Evolutionary conservation across 805 yeast genomes (phyloP).

Genomic region (Hermanozyma aechmeae): DNA sequence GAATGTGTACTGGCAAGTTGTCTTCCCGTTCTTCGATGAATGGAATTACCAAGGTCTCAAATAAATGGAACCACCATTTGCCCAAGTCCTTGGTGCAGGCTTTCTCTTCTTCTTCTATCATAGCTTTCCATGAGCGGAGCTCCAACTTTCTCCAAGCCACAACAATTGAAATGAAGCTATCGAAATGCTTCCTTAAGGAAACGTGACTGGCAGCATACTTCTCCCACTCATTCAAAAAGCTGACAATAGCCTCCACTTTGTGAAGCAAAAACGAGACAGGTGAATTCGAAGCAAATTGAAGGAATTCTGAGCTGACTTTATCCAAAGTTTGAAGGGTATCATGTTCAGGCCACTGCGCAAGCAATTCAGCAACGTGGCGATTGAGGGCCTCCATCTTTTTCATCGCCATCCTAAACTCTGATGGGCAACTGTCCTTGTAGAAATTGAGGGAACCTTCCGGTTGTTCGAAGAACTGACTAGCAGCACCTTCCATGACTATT

Average conservation of each 20-base stretch:
- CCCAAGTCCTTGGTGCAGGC: conserved; percentile 43
- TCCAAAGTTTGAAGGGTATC: conserved; percentile 68
- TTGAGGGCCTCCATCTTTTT: conserved; percentile 25
- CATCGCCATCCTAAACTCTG: conserved; percentile 56
- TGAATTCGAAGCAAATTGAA: conserved; percentile 49
- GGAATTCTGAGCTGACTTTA: conserved; percentile 56
- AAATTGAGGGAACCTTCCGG: conserved; percentile 30
- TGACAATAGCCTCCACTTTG: conserved; percentile 80
- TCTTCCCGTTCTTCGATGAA: conserved; percentile 15
- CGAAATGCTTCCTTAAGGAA: conserved; percentile 47
- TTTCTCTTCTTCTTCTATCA: conserved; percentile 58
- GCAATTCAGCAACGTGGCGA: conserved; percentile 30
- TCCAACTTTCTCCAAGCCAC: conserved; percentile 90
- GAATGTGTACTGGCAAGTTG: conserved; percentile 19
- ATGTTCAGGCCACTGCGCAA: conserved; percentile 88
- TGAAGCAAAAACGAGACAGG: conserved; percentile 74
- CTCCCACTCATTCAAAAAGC: conserved; percentile 86
- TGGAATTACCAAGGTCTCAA: conserved; percentile 40
- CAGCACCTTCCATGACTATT: too few species aligned
- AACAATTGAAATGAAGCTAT: conserved; percentile 54
- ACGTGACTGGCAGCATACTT: conserved; percentile 78
- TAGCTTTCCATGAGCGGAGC: conserved; percentile 72
- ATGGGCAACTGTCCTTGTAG: conserved; percentile 52
- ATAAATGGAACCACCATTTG: conserved; percentile 88
- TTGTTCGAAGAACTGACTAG: too few species aligned